A percentile compares a stretch with the other conserved stretches of the same genome.
These are phyloP conservation scores for Ophiostoma angusticollis DNA, from an alignment of 2,329 filamentous ascomycete species.

Conservation along the genomic window DNA sequence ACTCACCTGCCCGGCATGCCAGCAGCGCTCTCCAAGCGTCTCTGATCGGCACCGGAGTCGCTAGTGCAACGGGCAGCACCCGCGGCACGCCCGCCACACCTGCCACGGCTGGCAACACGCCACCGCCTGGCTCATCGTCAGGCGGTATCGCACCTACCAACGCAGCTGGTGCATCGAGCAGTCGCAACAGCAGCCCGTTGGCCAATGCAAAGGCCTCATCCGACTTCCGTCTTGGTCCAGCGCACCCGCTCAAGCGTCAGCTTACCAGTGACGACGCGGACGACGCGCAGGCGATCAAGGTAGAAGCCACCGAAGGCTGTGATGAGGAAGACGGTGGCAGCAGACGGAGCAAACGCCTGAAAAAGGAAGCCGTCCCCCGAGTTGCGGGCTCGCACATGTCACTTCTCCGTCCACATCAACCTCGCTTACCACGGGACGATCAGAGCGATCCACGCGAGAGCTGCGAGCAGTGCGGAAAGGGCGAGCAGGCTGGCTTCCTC, in stretches of 20 bases:
- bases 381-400: conserved; percentile 97
- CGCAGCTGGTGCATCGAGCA: conserved; percentile 50
- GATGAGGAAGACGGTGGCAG: conserved; percentile 55
- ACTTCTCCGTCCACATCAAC: conserved; percentile 71
- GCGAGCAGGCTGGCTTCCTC: conserved; percentile 57
- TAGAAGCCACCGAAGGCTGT: conserved; percentile 31
- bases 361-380: conserved; percentile 69
- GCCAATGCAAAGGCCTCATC: conserved; percentile 52
- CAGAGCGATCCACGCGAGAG: conserved; percentile 37
- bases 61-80: conserved; percentile 30
- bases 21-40: conserved; percentile 39
- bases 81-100: conserved; percentile 31
- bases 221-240: conserved; percentile 43
- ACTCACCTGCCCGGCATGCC: conserved; percentile 53
- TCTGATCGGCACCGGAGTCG: conserved; percentile 31
- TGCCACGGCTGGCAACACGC: conserved; percentile 26
- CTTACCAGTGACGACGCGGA: conserved; percentile 44
- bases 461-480: conserved; percentile 77
- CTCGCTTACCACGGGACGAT: conserved; percentile 48
- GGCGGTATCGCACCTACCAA: conserved; percentile 63
- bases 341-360: conserved; percentile 81
- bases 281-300: conserved; percentile 35
- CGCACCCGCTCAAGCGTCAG: conserved; percentile 63
- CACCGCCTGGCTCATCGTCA: conserved; percentile 40
- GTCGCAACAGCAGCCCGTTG: conserved; percentile 48